These are phyloP conservation scores for Malassezia sympodialis DNA, from an alignment of 1,284 basidiomycete genomes.

Conservation along the genomic window DNA sequence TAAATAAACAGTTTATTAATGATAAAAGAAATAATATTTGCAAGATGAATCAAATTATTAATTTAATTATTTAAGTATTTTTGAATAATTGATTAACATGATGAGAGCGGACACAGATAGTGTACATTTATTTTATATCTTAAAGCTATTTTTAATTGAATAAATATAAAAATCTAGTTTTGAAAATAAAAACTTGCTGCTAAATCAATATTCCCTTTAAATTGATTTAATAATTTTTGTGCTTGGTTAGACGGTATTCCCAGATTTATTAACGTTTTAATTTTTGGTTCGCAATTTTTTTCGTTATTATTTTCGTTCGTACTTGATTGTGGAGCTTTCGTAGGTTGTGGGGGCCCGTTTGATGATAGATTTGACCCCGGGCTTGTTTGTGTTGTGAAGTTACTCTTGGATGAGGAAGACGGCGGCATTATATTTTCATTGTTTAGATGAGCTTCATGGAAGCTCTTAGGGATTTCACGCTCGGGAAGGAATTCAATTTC, in stretches of 20 bases:
- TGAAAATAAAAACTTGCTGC: conserved; percentile 14
- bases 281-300: not conserved
- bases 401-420: too few species aligned
- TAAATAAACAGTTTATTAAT: not conserved
- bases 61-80: not conserved
- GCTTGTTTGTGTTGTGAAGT: not conserved
- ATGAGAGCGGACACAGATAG: too few species aligned
- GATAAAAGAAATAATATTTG: not conserved
- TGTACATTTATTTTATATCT: too few species aligned
- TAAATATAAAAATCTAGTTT: conserved; percentile 2
- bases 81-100: not conserved
- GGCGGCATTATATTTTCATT: not conserved
- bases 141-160: not conserved
- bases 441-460: not conserved
- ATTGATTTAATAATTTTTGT: conserved; percentile 2
- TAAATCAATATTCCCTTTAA: conserved; percentile 6
- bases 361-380: not conserved
- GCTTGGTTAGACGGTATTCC: conserved; percentile 4
- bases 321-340: conserved; percentile 25
- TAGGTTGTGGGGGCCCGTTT: not conserved
- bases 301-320: not conserved
- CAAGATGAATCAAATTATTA: not conserved
- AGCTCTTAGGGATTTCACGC: conserved; percentile 72
- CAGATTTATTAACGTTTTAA: conserved; percentile 1
- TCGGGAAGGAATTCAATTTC: conserved; percentile 81